A percentile compares a stretch with the other conserved stretches of the same genome.
phyloP scores from a whole-genome alignment of 805 yeast species.

The Spathaspora girioi region DNA sequence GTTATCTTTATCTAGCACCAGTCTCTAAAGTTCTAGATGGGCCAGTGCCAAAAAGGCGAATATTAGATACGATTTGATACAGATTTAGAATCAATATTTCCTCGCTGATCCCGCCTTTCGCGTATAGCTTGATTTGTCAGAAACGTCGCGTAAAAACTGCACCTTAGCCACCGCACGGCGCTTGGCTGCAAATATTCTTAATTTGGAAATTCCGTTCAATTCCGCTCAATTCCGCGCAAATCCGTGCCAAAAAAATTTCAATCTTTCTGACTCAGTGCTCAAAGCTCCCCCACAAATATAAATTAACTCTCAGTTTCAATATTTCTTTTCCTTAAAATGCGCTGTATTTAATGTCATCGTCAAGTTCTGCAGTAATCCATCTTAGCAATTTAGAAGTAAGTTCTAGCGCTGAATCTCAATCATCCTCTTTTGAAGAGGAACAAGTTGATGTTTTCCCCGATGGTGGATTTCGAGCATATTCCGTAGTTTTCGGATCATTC shows the following conservation, averaged over 20 bases:
- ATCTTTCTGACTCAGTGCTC: not conserved
- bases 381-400: not conserved
- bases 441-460: slow-evolving; percentile 16
- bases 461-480: slow-evolving; percentile 22
- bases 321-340: not conserved
- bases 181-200: not conserved
- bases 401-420: not conserved
- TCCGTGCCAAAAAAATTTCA: not conserved
- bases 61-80: too few species aligned
- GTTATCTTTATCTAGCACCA: too few species aligned
- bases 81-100: too few species aligned
- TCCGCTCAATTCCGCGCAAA: not conserved
- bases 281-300: not conserved
- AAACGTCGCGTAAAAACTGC: too few species aligned
- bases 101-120: too few species aligned
- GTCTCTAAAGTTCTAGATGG: too few species aligned
- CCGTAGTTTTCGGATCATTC: slow-evolving; percentile 23
- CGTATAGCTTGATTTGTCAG: too few species aligned
- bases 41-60: too few species aligned
- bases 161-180: too few species aligned
- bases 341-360: not conserved
- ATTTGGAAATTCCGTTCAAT: not conserved
- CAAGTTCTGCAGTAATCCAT: not conserved
- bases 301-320: not conserved
- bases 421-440: not conserved